Evolutionary conservation across 2,329 filamentous ascomycete genomes (phyloP), one percentile per base, ranked within the genome.

Genomic region (Rutstroemia sp.): DNA sequence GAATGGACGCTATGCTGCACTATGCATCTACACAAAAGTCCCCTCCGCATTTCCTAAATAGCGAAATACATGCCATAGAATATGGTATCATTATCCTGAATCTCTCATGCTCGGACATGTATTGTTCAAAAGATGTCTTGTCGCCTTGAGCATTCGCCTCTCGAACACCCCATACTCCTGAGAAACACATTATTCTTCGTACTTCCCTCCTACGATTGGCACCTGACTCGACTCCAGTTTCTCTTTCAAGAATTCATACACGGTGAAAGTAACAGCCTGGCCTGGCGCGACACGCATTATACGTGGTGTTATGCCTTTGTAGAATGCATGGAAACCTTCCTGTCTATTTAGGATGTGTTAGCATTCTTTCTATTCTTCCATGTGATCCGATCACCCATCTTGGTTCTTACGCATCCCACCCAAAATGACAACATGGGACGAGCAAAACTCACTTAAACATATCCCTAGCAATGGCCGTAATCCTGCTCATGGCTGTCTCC

Each of bases 271-370:
- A 54, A 86, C 83, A 57, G 83, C 94, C 77, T 99, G 94, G 48
- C 94, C 94, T 7, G 94, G 94, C 25, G 94, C 94, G 54, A 99
- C 94, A 68, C 94, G 84, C 91, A 97, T 97, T 65, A 99, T 88
- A 66, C 94, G 83, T 6, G 94, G 94, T 48, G 94, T 99, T 73
- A 99, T 99, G 67, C 94, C 94, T 81, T 97, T 97, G 79, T 96
- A 99, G 75, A 99, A 99, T 48, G 94, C 94, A 67, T 90, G 86
- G 64, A 92, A 78, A 38, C 94, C 94, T 75, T 99, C 94, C 76
- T 95, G 89, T 68, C 87, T 89, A 70, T 73, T 51, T 27, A 5
- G 16, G 4, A 44, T 44, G 7, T 44, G 17, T 34, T 34, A 34
- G 30, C 30, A 34, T 34, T 34, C 30, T 34, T 4, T 4, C 10